Base-by-base conservation (phyloP, 1,284 basidiomycete genomes). In the Mrakiaceae sp. region DNA sequence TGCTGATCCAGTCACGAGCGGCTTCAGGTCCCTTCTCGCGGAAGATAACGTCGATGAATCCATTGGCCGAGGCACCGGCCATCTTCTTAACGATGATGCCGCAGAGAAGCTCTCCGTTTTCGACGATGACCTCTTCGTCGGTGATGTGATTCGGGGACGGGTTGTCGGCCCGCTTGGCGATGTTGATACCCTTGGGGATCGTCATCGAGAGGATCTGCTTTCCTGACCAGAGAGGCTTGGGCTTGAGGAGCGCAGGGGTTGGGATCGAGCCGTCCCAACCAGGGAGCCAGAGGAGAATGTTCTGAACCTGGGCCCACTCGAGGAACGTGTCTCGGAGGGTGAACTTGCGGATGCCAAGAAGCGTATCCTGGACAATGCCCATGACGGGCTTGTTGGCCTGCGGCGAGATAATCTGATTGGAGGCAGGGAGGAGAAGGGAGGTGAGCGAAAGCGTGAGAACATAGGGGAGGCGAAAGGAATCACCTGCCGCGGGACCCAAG, bases 301-400 rank as follows among this genome's bases (percentile, higher is more conserved):
- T 98, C 74, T 98, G 96, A 3, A 98, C 90, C 57, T 87, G 85
- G 59, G 84, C 86, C 89, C 91, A 95, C 71, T 97, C 94, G 72
- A 95, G 79, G 79, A 96, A 95, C 43, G 84, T 84, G 73, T 98
- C 96, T 48, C 95, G 88, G 10, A 98, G 80, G 0, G 95, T 98
- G 73, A 98, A 93, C 78, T 98, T 98, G 68, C 95, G 88, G 66
- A 98, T 86, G 75, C 96, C 95, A 73, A 94, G 98, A 0, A 98
- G 85, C 0, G 95, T 98, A 75, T 99, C 96, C 76, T 99, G 96
- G 46, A 99, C 96, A 70, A 98, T 98, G 68, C 93, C 96, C 96
- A 98, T 98, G 72, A 98, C 96, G 5, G 96, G 96, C 78, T 98
- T 98, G 81, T 98, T 98, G 62, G 94, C 95, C 81, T 98, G 96